These are phyloP conservation scores for Magnusiomyces magnusii DNA, from an alignment of 1,139 yeast genomes.

Conservation along the genomic window DNA sequence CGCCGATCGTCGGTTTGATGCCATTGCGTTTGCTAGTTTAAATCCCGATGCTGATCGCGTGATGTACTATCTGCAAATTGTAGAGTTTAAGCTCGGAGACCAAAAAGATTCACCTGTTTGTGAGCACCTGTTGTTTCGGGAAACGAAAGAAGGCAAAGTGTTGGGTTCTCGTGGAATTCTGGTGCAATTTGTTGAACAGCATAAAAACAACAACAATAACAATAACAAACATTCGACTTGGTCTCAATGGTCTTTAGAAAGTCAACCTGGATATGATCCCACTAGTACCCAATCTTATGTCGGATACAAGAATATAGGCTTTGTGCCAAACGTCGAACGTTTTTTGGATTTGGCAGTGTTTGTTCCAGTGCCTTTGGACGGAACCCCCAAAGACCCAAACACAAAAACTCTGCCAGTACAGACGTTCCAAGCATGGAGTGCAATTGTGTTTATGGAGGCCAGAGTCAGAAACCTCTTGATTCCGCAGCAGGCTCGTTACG, in stretches of 20 bases:
- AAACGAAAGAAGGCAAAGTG: neutral
- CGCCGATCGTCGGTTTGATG: neutral
- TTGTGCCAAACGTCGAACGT: slow-evolving; percentile 1
- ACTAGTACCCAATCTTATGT: neutral
- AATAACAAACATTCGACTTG: neutral
- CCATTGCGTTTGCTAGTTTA: neutral
- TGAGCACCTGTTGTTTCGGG: neutral
- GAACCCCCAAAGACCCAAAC: neutral
- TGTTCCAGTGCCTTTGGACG: slow-evolving; percentile 5
- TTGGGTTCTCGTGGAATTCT: neutral
- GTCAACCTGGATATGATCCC: slow-evolving; percentile 2
- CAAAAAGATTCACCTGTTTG: neutral
- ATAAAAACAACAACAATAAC: neutral
- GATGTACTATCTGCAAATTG: slow-evolving; percentile 4
- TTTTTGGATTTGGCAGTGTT: slow-evolving; percentile 3
- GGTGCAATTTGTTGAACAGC: neutral
- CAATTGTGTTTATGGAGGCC: slow-evolving; percentile 13
- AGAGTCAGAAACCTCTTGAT: neutral
- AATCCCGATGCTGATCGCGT: neutral
- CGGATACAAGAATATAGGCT: slow-evolving; percentile 6
- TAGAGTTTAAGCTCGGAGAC: neutral
- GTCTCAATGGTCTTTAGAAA: slow-evolving; percentile 3
- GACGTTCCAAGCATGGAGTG: slow-evolving; percentile 14
- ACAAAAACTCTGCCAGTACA: slow-evolving; percentile 7
- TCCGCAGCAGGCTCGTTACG: too few species aligned